These are phyloP conservation scores for Mucuna pruriens DNA, from an alignment of 306 rosid species.

Conservation along the genomic window DNA sequence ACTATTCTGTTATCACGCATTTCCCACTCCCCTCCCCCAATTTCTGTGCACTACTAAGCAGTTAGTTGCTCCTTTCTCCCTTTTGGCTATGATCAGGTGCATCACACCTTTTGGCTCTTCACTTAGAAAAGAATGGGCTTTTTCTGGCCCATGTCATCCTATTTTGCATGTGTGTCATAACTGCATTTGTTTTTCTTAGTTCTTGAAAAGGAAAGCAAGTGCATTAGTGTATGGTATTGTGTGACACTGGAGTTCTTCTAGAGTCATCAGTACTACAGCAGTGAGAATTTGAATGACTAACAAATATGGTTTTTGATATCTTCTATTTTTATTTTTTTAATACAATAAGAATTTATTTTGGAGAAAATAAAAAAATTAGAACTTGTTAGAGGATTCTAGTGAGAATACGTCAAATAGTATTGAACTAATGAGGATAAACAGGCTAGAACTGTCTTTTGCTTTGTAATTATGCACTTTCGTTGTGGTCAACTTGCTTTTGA, in stretches of 20 bases:
- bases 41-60: too few relatives aligned
- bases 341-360: not conserved
- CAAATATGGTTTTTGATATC: not conserved
- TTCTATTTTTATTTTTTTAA: not conserved
- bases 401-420: not conserved
- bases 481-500: not conserved
- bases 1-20: too few relatives aligned
- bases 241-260: not conserved
- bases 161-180: not conserved
- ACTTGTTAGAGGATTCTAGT: not conserved
- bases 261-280: not conserved
- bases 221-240: not conserved
- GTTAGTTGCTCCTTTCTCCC: too few relatives aligned
- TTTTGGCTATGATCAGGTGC: too few relatives aligned
- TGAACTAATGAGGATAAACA: too few relatives aligned
- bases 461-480: too few relatives aligned
- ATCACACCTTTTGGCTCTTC: too few relatives aligned
- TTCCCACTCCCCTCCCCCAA: too few relatives aligned
- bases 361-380: not conserved
- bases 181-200: not conserved
- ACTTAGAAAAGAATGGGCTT: too few relatives aligned
- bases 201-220: not conserved
- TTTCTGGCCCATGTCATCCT: not conserved
- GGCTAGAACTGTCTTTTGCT: conserved; percentile 4
- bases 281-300: not conserved